Evolutionary conservation across 164 flowering plant genomes (phyloP).

Genomic region (Annona squamosa): DNA sequence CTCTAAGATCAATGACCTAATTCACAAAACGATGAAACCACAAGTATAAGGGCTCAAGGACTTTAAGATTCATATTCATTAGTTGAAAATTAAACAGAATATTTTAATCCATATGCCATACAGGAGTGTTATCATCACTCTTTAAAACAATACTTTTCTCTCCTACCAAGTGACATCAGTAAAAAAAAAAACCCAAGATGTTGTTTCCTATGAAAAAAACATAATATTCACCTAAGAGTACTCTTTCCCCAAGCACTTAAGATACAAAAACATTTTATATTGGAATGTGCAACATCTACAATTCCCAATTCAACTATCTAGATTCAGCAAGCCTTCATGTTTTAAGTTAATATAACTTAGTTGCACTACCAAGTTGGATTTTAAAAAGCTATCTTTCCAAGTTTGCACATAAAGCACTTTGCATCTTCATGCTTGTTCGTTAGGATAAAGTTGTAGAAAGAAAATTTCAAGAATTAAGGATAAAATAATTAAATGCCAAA

Average conservation of each 20-base stretch:
- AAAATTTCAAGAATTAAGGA: not conserved
- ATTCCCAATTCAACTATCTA: no score
- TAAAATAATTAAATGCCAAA: not conserved
- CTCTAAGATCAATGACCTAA: not conserved
- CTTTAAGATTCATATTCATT: not conserved
- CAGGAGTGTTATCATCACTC: constrained; percentile 91
- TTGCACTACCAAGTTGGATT: not conserved
- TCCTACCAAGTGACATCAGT: constrained; percentile 37
- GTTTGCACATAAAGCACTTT: constrained; percentile 66
- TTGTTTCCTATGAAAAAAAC: not conserved
- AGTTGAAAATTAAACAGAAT: not conserved
- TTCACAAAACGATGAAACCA: not conserved
- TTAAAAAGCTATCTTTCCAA: constrained; percentile 53
- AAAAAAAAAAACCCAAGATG: not conserved
- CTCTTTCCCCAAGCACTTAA: not conserved
- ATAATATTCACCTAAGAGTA: not conserved
- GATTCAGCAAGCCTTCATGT: not conserved
- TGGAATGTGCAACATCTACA: no score
- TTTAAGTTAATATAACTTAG: not conserved
- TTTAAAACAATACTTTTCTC: constrained; percentile 75
- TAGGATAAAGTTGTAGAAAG: constrained; percentile 45
- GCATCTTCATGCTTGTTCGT: constrained; percentile 74
- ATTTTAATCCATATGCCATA: constrained; percentile 95
- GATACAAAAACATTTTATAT: not conserved
- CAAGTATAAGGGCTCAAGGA: not conserved